Percentiles rank a stretch among this genome's conserved stretches.
These are phyloP conservation scores for Plantago elongata DNA, from an alignment of 257 asterid species.

Conservation along the genomic window DNA sequence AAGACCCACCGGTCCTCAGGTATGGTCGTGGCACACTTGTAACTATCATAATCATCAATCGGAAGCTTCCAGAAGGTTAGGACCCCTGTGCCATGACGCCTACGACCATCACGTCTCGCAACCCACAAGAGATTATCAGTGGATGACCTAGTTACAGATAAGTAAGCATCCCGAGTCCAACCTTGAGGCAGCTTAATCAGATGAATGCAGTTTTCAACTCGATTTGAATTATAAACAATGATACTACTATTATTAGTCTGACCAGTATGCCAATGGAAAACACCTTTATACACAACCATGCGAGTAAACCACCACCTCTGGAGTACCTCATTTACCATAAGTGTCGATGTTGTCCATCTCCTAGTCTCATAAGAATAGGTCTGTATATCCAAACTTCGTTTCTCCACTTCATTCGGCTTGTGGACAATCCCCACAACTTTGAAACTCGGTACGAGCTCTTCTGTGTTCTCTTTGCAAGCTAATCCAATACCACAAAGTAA, in stretches of 20 bases:
- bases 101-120: neutral
- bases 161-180: neutral
- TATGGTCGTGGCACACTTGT: too few relatives aligned
- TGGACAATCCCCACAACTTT: neutral
- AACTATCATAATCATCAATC: neutral
- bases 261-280: neutral
- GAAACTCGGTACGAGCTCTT: neutral
- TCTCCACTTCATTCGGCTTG: too few relatives aligned
- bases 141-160: neutral
- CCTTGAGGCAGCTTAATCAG: neutral
- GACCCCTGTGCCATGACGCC: too few relatives aligned
- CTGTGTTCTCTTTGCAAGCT: neutral
- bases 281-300: neutral
- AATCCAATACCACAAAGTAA: neutral
- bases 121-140: neutral
- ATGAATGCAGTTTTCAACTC: neutral
- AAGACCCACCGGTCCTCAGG: too few relatives aligned
- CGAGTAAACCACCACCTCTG: too few relatives aligned
- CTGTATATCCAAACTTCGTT: neutral
- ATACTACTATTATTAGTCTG: neutral
- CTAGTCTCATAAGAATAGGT: neutral
- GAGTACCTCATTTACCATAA: neutral
- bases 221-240: neutral
- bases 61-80: neutral
- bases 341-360: neutral